A percentile compares a stretch with the other conserved stretches of the same genome.
Evolutionary conservation across 768 basidiomycete genomes (phyloP).

Genomic region (Coprinellus aureogranulatus): DNA sequence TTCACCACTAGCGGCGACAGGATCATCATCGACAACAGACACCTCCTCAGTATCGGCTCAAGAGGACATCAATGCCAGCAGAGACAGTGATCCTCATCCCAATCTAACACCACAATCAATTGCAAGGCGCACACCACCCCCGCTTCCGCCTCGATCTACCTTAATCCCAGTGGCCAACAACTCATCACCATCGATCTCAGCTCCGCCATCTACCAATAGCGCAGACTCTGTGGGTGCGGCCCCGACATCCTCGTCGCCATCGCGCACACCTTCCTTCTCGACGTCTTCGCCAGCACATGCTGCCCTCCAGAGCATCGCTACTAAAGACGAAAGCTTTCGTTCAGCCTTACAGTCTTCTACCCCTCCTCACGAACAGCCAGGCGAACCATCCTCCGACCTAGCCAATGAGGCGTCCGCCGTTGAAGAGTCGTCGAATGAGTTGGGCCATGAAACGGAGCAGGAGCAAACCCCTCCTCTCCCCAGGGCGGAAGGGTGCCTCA

Average conservation of each 20-base stretch:
- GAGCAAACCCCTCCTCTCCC: neutral
- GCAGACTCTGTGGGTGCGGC: neutral
- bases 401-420: neutral
- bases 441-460: neutral
- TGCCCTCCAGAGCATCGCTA: slow-evolving; percentile 55
- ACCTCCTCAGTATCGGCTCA: neutral
- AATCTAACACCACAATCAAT: slow-evolving; percentile 6
- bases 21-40: neutral
- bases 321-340: slow-evolving; percentile 38
- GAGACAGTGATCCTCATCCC: neutral
- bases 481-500: neutral
- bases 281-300: slow-evolving; percentile 47
- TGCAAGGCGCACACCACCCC: slow-evolving; percentile 31
- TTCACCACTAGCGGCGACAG: neutral
- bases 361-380: slow-evolving; percentile 4
- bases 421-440: neutral
- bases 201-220: slow-evolving; percentile 26
- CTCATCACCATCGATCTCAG: no score
- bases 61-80: neutral
- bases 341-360: neutral
- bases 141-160: slow-evolving; percentile 47
- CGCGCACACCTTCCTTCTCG: slow-evolving; percentile 17
- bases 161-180: slow-evolving; percentile 21
- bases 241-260: slow-evolving; percentile 16
- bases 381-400: neutral